A percentile compares a stretch with the other conserved stretches of the same genome.
phyloP scores from a whole-genome alignment of 257 asterid species.

The Solanum dulcamara region DNA sequence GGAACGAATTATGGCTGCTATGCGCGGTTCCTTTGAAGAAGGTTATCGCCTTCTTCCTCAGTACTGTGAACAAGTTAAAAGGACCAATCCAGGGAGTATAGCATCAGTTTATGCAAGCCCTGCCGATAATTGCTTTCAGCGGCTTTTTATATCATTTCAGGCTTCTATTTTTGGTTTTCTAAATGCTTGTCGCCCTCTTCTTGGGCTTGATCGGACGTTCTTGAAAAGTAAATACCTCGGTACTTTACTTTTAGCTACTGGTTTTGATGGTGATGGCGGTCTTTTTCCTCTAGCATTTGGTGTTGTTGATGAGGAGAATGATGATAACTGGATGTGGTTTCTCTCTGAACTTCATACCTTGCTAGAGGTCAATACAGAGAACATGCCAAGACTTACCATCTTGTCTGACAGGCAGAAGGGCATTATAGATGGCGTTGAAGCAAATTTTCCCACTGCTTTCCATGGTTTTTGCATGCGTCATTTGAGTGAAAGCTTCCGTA shows the following conservation, averaged over 20 bases:
- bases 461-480: conserved; percentile 94
- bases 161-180: conserved; percentile 83
- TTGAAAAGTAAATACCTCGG: conserved; percentile 87
- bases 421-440: conserved; percentile 74
- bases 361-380: conserved; percentile 82
- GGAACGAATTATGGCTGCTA: conserved; percentile 85
- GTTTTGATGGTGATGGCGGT: conserved; percentile 89
- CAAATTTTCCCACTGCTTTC: conserved; percentile 88
- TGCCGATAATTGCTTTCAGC: conserved; percentile 71
- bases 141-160: conserved; percentile 76
- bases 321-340: conserved; percentile 98
- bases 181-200: conserved; percentile 89
- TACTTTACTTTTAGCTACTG: conserved; percentile 81
- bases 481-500: conserved; percentile 78
- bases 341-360: conserved; percentile 83
- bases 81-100: conserved; percentile 86
- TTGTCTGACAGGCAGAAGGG: conserved; percentile 84
- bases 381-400: conserved; percentile 93
- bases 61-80: conserved; percentile 82
- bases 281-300: conserved; percentile 93
- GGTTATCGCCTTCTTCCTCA: conserved; percentile 86
- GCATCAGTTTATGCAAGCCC: conserved; percentile 71
- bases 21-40: conserved; percentile 96
- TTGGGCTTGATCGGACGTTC: conserved; percentile 81
- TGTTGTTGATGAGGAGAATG: conserved; percentile 88